These are phyloP conservation scores for Noccaea caerulescens DNA, from an alignment of 345 rosid species.

Conservation along the genomic window DNA sequence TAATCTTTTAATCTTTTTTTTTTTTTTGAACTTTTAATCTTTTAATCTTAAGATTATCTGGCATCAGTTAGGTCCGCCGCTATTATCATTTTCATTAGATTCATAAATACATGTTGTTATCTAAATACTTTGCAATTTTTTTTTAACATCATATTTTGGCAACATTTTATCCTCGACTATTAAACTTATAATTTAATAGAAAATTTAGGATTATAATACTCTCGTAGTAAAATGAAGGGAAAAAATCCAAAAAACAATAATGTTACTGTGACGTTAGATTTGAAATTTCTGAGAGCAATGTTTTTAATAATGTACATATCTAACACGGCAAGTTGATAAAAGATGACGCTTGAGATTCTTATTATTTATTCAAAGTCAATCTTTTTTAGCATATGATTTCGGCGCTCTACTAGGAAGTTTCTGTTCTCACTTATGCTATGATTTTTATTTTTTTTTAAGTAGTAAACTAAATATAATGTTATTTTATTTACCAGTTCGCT, in stretches of 20 bases:
- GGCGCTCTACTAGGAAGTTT: slow-evolving; percentile 19
- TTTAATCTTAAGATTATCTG: neutral
- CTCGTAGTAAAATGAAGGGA: too few species aligned
- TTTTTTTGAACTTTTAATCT: too few species aligned
- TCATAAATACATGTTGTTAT: neutral
- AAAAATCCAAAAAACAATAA: neutral
- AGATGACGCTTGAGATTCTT: slow-evolving; percentile 5
- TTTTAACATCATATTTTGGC: neutral
- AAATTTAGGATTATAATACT: neutral
- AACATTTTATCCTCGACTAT: neutral
- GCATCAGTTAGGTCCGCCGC: neutral
- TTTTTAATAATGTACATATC: neutral
- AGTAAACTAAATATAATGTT: neutral
- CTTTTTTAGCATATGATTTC: slow-evolving; percentile 12
- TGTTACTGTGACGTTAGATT: neutral
- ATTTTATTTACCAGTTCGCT: neutral
- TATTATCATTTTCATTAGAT: neutral
- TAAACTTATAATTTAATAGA: neutral
- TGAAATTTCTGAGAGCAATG: neutral
- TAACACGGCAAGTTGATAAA: slow-evolving; percentile 7
- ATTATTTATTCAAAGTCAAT: slow-evolving; percentile 3
- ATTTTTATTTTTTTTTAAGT: too few species aligned
- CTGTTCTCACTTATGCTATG: neutral
- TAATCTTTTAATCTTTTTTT: neutral
- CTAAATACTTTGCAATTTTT: neutral